Percentiles rank a stretch among this genome's conserved stretches.
Evolutionary conservation across 2,329 filamentous ascomycete genomes (phyloP).

Genomic region (Lecanicillium sp.): DNA sequence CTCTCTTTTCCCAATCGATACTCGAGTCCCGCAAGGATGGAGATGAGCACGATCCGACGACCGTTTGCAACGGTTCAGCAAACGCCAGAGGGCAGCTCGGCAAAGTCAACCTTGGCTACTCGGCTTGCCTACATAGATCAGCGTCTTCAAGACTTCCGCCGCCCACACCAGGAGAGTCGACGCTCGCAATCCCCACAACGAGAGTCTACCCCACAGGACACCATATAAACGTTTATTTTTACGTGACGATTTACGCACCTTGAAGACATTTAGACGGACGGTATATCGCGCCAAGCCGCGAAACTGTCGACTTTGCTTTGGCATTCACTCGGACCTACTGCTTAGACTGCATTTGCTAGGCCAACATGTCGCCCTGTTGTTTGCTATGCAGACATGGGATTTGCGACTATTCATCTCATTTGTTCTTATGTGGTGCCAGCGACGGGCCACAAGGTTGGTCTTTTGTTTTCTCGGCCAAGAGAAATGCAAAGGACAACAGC

Average conservation of each 20-base stretch:
- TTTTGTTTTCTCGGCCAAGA: too few relatives aligned
- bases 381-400: too few relatives aligned
- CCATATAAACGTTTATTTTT: neutral
- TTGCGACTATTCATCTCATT: too few relatives aligned
- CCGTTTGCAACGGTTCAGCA: slow-evolving; percentile 52
- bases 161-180: slow-evolving; percentile 29
- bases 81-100: slow-evolving; percentile 23
- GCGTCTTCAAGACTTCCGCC: slow-evolving; percentile 46
- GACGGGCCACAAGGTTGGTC: too few relatives aligned
- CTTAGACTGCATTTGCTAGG: too few relatives aligned
- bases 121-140: slow-evolving; percentile 51
- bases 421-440: too few relatives aligned
- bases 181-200: slow-evolving; percentile 43
- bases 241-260: slow-evolving; percentile 3
- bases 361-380: too few relatives aligned
- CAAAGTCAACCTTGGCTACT: slow-evolving; percentile 36
- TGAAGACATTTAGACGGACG: slow-evolving; percentile 2
- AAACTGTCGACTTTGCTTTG: too few relatives aligned
- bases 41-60: slow-evolving; percentile 34
- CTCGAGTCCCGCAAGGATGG: slow-evolving; percentile 36
- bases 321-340: too few relatives aligned
- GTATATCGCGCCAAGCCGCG: too few relatives aligned
- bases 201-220: slow-evolving; percentile 9
- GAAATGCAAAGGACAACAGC: too few relatives aligned
- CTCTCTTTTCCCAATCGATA: slow-evolving; percentile 54